Evolutionary conservation across 257 asterid species (phyloP).

Genomic region (Salvia miltiorrhiza): DNA sequence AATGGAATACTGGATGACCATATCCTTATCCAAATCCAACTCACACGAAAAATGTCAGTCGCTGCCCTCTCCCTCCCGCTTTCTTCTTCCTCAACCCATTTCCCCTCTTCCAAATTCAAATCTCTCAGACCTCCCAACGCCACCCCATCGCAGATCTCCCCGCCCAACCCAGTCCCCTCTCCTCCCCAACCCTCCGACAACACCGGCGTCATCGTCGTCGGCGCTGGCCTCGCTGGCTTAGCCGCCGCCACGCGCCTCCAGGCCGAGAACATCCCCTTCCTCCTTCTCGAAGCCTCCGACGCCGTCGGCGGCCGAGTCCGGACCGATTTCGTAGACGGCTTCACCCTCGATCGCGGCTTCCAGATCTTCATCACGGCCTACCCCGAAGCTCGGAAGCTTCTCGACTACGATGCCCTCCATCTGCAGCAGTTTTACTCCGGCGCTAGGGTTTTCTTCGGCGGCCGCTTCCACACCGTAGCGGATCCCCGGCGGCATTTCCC

Average conservation of each 20-base stretch:
- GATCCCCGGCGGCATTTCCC: slow-evolving; percentile 82
- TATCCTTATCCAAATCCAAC: slow-evolving; percentile 4
- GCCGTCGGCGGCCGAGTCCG: slow-evolving; percentile 97
- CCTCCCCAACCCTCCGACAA: slow-evolving; percentile 23
- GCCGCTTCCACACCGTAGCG: slow-evolving; percentile 74
- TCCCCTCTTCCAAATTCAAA: slow-evolving; percentile 17
- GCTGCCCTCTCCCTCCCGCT: slow-evolving; percentile 24
- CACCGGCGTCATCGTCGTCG: slow-evolving; percentile 72
- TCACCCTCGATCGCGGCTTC: slow-evolving; percentile 90
- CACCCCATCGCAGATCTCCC: slow-evolving; percentile 39
- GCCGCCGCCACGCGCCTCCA: slow-evolving; percentile 90
- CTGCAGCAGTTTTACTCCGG: slow-evolving; percentile 79
- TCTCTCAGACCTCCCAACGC: slow-evolving; percentile 41
- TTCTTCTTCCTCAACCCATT: slow-evolving; percentile 23
- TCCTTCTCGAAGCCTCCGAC: slow-evolving; percentile 82
- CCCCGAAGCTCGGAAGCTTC: slow-evolving; percentile 72
- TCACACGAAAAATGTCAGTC: slow-evolving; percentile 24
- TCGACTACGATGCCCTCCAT: slow-evolving; percentile 57
- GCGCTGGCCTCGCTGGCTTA: slow-evolving; percentile 93
- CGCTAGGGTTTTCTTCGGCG: slow-evolving; percentile 63
- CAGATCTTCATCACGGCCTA: slow-evolving; percentile 93
- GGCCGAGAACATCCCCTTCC: slow-evolving; percentile 63
- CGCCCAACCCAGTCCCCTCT: slow-evolving; percentile 29
- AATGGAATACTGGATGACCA: not conserved
- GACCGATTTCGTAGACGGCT: slow-evolving; percentile 74